These are phyloP conservation scores for Diaporthe sp. DNA, from an alignment of 2,329 filamentous ascomycete species.

Conservation along the genomic window DNA sequence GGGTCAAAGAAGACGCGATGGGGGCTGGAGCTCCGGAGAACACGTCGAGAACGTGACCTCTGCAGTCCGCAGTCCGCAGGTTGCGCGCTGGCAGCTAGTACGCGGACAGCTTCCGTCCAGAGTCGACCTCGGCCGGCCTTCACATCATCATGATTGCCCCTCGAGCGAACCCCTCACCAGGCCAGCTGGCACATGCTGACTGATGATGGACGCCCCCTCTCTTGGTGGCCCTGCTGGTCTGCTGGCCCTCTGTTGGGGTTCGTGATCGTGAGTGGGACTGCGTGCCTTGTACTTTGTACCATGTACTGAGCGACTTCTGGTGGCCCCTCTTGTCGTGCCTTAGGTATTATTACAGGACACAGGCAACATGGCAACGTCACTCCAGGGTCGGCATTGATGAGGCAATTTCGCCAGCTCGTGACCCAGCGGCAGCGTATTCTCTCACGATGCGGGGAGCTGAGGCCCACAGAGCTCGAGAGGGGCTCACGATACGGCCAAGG, in stretches of 20 bases:
- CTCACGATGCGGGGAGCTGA: conserved; percentile 4
- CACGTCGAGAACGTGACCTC: conserved; percentile 37
- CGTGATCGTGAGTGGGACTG: conserved; percentile 10
- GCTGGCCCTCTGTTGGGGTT: background rate
- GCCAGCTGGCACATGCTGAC: conserved; percentile 37
- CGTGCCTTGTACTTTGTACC: conserved; percentile 14
- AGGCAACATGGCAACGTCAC: conserved; percentile 24
- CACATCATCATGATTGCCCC: background rate
- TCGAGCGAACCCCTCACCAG: conserved; percentile 21
- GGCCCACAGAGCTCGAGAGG: background rate
- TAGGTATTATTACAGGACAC: background rate
- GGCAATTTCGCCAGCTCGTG: conserved; percentile 22
- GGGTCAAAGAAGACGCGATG: conserved; percentile 32
- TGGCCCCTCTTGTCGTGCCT: conserved; percentile 3
- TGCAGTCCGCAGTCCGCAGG: background rate
- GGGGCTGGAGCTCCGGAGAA: conserved; percentile 22
- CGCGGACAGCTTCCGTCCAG: conserved; percentile 32
- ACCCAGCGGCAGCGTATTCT: conserved; percentile 31
- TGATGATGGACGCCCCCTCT: conserved; percentile 17
- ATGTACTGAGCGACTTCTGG: background rate
- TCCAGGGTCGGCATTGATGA: conserved; percentile 28
- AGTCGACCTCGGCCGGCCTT: conserved; percentile 11
- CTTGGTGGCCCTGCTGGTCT: background rate
- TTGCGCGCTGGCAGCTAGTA: conserved; percentile 13
- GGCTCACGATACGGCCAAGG: conserved; percentile 5